A percentile compares a stretch with the other conserved stretches of the same genome.
Conservation (phyloP, 345 rosid genomes). For the Eucalyptus pauciflora region DNA sequence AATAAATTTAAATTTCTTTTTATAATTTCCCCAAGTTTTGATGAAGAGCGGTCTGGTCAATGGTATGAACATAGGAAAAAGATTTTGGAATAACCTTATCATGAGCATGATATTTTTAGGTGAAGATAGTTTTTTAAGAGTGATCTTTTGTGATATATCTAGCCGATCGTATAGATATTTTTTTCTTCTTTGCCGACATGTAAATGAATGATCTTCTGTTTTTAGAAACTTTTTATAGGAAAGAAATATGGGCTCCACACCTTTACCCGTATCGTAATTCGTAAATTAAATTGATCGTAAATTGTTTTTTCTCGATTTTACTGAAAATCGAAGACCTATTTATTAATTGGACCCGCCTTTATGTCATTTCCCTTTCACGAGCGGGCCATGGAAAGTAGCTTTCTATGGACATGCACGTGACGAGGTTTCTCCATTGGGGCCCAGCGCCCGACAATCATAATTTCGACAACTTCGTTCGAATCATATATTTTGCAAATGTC, state of each 20-base stretch:
- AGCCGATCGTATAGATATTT: rapidly evolving
- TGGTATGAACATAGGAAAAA: not conserved
- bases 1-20: no score
- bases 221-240: not conserved
- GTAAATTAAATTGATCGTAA: not conserved
- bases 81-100: no score
- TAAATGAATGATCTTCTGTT: not conserved
- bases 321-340: not conserved
- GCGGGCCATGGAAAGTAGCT: not conserved
- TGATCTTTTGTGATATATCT: no score
- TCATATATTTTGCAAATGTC: not conserved
- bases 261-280: not conserved
- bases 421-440: not conserved
- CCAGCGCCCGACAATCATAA: not conserved
- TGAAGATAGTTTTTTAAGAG: no score
- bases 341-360: no score
- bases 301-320: not conserved
- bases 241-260: not conserved
- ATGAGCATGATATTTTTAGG: not conserved
- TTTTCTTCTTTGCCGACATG: no score
- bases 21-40: rapidly evolving
- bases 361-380: not conserved
- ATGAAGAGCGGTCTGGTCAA: rapidly evolving
- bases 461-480: not conserved
- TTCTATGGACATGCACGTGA: not conserved